Percentiles rank a stretch among this genome's conserved stretches.
phyloP scores from a whole-genome alignment of 345 rosid species.

The Ricinus communis region DNA sequence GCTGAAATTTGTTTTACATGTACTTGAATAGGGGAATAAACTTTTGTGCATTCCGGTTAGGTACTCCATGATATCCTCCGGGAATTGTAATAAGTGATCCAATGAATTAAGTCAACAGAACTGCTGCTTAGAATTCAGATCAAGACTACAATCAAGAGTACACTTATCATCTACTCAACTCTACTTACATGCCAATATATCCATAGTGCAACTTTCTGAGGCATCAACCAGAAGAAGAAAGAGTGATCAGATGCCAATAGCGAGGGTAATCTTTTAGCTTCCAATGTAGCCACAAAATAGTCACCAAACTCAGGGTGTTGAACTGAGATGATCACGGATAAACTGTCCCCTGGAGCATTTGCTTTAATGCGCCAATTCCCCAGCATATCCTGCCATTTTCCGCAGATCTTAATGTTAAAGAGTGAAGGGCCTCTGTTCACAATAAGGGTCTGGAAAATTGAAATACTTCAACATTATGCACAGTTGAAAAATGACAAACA shows the following conservation, averaged over 20 bases:
- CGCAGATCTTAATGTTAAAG: neutral
- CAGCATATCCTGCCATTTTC: slow-evolving; percentile 69
- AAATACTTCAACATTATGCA: too few species aligned
- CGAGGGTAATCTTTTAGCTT: slow-evolving; percentile 48
- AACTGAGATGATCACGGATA: slow-evolving; percentile 63
- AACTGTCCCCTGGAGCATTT: slow-evolving; percentile 61
- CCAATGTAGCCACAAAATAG: slow-evolving; percentile 72
- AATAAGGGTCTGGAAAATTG: neutral
- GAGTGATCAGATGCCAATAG: slow-evolving; percentile 40
- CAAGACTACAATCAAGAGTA: neutral
- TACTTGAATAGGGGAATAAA: too few species aligned
- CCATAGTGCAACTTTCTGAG: slow-evolving; percentile 92
- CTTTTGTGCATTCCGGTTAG: too few species aligned
- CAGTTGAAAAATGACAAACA: neutral
- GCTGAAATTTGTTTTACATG: too few species aligned
- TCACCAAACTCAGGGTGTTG: slow-evolving; percentile 77
- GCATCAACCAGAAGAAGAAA: slow-evolving; percentile 95
- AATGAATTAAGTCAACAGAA: too few species aligned
- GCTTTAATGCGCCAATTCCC: slow-evolving; percentile 78
- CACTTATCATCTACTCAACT: neutral
- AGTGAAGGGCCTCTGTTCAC: neutral
- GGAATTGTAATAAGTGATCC: too few species aligned
- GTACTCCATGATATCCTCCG: too few species aligned
- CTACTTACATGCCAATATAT: slow-evolving; percentile 95
- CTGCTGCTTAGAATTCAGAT: too few species aligned